Evolutionary conservation across 2,329 filamentous ascomycete genomes (phyloP).

Genomic region (Colletotrichum costaricense): DNA sequence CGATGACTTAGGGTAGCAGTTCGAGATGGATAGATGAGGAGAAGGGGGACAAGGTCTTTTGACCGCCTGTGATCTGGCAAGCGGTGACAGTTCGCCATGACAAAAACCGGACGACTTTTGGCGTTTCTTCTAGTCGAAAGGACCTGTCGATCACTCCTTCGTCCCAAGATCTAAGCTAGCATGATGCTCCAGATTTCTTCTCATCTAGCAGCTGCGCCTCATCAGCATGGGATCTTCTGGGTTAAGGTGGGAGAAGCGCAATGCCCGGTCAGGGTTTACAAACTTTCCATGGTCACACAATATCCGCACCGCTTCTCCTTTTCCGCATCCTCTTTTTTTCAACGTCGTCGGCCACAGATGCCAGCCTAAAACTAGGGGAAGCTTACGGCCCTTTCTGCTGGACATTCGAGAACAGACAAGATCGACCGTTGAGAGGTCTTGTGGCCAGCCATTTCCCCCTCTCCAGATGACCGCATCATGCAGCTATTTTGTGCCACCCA

Average conservation of each 20-base stretch:
- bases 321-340: background rate
- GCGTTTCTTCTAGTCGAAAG: background rate
- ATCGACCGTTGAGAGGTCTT: constrained; percentile 18
- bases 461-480: constrained; percentile 35
- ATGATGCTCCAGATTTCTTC: background rate
- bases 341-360: background rate
- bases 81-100: constrained; percentile 11
- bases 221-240: background rate
- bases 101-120: background rate
- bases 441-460: constrained; percentile 21
- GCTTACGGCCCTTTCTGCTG: constrained; percentile 7
- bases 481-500: constrained; percentile 14
- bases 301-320: constrained; percentile 7
- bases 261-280: background rate
- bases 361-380: background rate
- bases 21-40: background rate
- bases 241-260: background rate
- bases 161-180: constrained; percentile 1
- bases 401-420: background rate
- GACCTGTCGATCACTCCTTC: constrained; percentile 26
- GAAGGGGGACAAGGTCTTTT: background rate
- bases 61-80: background rate
- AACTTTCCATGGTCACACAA: background rate
- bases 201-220: constrained; percentile 7
- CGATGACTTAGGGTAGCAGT: constrained; percentile 1